Conservation (phyloP, 139 green algal species). For the Astrephomene gubernaculifera region DNA sequence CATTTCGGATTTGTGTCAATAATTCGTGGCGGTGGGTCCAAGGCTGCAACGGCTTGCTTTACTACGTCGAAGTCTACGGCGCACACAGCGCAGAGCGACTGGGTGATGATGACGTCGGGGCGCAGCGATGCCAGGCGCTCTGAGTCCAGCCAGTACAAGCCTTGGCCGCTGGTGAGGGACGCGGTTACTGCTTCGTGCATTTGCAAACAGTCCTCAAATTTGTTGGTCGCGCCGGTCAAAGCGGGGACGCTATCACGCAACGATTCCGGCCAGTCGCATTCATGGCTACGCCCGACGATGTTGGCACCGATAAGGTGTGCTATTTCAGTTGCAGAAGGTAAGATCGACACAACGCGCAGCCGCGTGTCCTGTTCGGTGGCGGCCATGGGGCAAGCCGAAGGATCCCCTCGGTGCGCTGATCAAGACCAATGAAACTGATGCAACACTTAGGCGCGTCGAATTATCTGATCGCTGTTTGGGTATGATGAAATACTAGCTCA, state of each 20-base stretch:
- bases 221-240: slow-evolving; percentile 70
- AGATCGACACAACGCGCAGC: slow-evolving; percentile 69
- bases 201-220: slow-evolving; percentile 63
- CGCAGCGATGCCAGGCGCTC: slow-evolving; percentile 47
- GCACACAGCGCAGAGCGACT: slow-evolving; percentile 65
- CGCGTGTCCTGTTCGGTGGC: neutral
- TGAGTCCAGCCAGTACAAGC: slow-evolving; percentile 63
- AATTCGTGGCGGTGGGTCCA: slow-evolving; percentile 51
- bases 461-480: neutral
- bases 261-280: slow-evolving; percentile 78
- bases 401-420: neutral
- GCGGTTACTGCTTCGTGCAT: slow-evolving; percentile 58
- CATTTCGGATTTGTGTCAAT: slow-evolving; percentile 75
- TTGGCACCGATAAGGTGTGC: slow-evolving; percentile 58
- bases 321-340: slow-evolving; percentile 83
- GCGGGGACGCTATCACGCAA: slow-evolving; percentile 37
- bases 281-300: slow-evolving; percentile 49
- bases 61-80: slow-evolving; percentile 74
- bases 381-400: neutral
- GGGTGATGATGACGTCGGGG: slow-evolving; percentile 77
- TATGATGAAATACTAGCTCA: neutral
- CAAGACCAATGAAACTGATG: no score
- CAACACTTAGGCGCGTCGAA: no score
- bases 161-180: slow-evolving; percentile 23
- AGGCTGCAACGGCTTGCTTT: slow-evolving; percentile 42